Percentiles rank a stretch among this genome's conserved stretches.
Conservation (phyloP, 2,329 filamentous ascomycete species). For the Calonectria honghensis region DNA sequence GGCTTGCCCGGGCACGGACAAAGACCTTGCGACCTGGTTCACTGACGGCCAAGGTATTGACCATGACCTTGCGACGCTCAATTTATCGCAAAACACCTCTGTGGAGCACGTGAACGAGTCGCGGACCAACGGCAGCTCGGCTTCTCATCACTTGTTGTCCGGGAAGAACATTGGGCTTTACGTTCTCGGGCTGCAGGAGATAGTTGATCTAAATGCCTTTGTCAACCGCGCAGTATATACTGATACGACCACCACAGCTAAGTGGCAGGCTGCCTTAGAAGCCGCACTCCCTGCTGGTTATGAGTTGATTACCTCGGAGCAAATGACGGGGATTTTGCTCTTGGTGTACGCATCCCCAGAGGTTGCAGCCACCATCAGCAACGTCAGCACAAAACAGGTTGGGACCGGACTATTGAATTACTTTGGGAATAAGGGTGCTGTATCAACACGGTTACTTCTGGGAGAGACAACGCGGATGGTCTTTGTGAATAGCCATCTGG, state of each 20-base stretch:
- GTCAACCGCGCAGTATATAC: conserved; percentile 80
- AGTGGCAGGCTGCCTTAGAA: conserved; percentile 87
- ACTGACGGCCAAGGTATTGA: conserved; percentile 83
- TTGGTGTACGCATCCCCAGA: conserved; percentile 90
- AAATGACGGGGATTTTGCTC: conserved; percentile 89
- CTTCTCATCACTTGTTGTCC: conserved; percentile 68
- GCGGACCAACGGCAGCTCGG: conserved; percentile 60
- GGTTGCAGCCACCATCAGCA: conserved; percentile 83
- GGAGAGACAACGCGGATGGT: conserved; percentile 93
- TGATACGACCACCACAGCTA: conserved; percentile 81
- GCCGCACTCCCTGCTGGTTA: conserved; percentile 86
- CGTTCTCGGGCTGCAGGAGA: conserved; percentile 92
- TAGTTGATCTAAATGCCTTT: conserved; percentile 90
- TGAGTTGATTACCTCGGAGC: conserved; percentile 84
- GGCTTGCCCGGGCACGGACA: conserved; percentile 87
- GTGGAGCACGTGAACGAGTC: conserved; percentile 57
- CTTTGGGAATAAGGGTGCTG: conserved; percentile 96
- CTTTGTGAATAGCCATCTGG: conserved; percentile 93
- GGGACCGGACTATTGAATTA: conserved; percentile 95
- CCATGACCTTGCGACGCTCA: conserved; percentile 75
- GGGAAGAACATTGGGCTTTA: conserved; percentile 89
- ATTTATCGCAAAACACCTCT: conserved; percentile 63
- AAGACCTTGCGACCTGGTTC: conserved; percentile 93
- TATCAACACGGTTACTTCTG: conserved; percentile 86
- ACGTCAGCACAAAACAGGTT: conserved; percentile 87